Percentiles rank a stretch among this genome's conserved stretches.
These are phyloP conservation scores for Parmelia sp. DNA, from an alignment of 495 filamentous ascomycete species.

Conservation along the genomic window DNA sequence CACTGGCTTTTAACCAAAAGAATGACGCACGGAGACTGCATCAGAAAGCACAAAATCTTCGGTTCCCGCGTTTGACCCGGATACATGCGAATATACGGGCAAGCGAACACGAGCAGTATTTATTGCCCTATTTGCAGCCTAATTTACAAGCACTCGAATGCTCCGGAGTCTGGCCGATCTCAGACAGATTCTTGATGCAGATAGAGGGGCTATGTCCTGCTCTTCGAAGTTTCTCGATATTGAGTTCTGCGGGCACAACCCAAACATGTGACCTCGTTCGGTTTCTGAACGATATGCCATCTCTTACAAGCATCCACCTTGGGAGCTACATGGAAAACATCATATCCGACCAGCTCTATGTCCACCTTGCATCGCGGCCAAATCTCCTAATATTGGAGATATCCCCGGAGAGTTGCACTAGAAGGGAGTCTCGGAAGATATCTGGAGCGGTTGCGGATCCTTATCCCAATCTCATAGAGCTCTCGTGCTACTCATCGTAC, in stretches of 20 bases:
- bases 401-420: background rate
- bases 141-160: background rate
- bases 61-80: background rate
- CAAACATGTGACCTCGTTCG: background rate
- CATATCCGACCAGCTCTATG: background rate
- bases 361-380: background rate
- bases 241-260: too few relatives aligned
- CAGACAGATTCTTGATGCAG: background rate
- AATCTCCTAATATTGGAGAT: background rate
- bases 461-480: background rate
- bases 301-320: background rate
- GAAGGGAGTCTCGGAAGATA: background rate
- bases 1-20: background rate
- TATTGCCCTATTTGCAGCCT: background rate
- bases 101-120: background rate
- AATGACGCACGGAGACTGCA: background rate
- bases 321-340: fast-evolving
- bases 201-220: background rate
- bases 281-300: background rate
- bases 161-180: background rate
- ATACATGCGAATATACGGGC: fast-evolving
- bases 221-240: background rate
- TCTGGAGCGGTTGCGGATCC: background rate
- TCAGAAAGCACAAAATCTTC: background rate
- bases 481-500: background rate